Evolutionary conservation across 2,329 filamentous ascomycete species (phyloP), one percentile per base, ranked within the genome.

Genomic region (Endocalyx cinctus): DNA sequence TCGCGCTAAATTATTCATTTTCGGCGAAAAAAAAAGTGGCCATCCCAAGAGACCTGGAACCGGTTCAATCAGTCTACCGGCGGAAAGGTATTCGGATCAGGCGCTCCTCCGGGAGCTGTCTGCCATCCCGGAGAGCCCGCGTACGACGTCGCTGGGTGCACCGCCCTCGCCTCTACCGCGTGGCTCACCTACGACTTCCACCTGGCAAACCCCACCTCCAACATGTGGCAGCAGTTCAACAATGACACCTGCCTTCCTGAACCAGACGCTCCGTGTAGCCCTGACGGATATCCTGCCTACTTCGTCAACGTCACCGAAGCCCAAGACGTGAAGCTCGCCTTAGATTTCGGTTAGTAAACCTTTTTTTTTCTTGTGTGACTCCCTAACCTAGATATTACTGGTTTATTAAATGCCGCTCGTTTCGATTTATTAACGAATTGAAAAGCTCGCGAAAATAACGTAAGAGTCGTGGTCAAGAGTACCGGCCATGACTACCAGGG

Each of bases 171-270:
- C 7, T 37, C 46, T 31, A 37, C 45, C 28, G 47, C 45, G 30
- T 64, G 59, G 60, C 18, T 16, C n/a, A 58, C 48, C 25, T 50
- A 55, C 27, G 51, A 54, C 11, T 66, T 59, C 43, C 60, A 69
- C 49, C 43, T 52, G 7, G 39, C 42, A 10, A 46, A 66, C 40
- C 63, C 63, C 12, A 43, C 66, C 36, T 61, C 60, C 31, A 49
- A 47, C 39, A 47, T 58, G 39, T 54, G 48, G 48, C 52, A 70
- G 34, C 65, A 69, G 31, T 72, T 58, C 48, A 61, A 62, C 38
- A 71, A 75, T 45, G 68, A 68, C 51, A 64, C 68, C 10, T 75
- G 71, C 48, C 55, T 74, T 25, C 70, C 70, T 2, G 43, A 63
- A 34, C 41, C 55, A 1, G 39, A 42, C 5, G 33, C 46, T 26